These are phyloP conservation scores for Helichrysum umbraculigerum DNA, from an alignment of 129 eudicot species.

Conservation along the genomic window DNA sequence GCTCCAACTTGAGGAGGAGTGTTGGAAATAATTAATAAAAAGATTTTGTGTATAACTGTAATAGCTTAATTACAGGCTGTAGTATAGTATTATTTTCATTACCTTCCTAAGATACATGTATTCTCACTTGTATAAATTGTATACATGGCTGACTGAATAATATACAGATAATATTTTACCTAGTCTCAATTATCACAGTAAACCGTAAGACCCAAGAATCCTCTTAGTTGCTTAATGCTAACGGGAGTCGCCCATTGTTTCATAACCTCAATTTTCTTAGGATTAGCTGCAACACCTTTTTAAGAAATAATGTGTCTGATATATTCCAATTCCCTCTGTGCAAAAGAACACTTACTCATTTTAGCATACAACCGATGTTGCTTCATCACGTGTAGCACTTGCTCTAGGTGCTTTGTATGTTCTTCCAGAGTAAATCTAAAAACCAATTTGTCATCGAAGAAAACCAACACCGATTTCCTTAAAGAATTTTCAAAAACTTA, in stretches of 20 bases:
- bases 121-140: too few relatives aligned
- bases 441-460: background rate
- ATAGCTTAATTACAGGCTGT: too few relatives aligned
- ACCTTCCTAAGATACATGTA: too few relatives aligned
- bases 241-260: background rate
- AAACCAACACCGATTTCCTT: background rate
- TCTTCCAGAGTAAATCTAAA: background rate
- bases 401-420: background rate
- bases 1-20: too few relatives aligned
- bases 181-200: too few relatives aligned
- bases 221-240: background rate
- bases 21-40: too few relatives aligned
- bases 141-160: too few relatives aligned
- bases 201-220: background rate
- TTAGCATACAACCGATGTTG: background rate
- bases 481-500: background rate
- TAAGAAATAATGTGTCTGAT: background rate
- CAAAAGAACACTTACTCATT: background rate
- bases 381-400: background rate
- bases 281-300: background rate
- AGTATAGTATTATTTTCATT: too few relatives aligned
- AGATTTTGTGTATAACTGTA: too few relatives aligned
- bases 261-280: background rate
- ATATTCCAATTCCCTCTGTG: background rate
- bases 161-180: too few relatives aligned